Evolutionary conservation across 2,329 filamentous ascomycete species (phyloP), one percentile per base, ranked within the genome.

Genomic region (Gaeumannomyces sp.): DNA sequence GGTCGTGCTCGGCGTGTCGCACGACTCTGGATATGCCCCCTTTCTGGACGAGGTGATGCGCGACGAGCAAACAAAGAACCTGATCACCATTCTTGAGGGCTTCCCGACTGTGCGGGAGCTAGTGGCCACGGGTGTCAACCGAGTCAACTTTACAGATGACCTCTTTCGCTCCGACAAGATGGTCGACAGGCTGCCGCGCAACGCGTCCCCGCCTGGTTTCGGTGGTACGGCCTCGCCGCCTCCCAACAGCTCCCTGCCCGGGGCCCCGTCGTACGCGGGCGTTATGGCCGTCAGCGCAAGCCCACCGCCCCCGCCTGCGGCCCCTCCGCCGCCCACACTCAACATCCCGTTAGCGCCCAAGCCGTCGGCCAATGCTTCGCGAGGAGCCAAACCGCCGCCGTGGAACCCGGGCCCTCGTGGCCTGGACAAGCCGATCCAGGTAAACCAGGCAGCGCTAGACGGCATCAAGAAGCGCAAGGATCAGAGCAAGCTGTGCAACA

Each of bases 1-100:
- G 68, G 78, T 89, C 61, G 73, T 88, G 45, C 76, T 89, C 50
- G 87, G 86, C 60, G 80, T 88, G 62, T 87, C 85, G 2, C 85
- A 88, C 69, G 85, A 89, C 70, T 78, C 83, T 31, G 81, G 81
- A 10, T 89, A 88, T 69, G 83, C 83, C 5, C 80, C 85, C 11
- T 85, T 88, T 68, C 73, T 89, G 27, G 81, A 85, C 69, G 81
- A 85, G 66, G 74, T 87, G 4, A 74, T 83, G 29, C 75, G 77
- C 59, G 80, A 85, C 53, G 74, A 79, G 14, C 69, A 71, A 10
- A 75, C 72, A 28, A 77, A 76, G 28, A 69, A 75, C 38, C 80
- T 81, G 63, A 75, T 88, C 65, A 81, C 78, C 60, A 76, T 88
- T 28, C 74, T 88, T 28, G 84, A 87, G 69, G 84, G 85, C 4